Percentiles rank a stretch among this genome's conserved stretches.
phyloP scores from a whole-genome alignment of 805 yeast species.

The Candida sanyiensis region DNA sequence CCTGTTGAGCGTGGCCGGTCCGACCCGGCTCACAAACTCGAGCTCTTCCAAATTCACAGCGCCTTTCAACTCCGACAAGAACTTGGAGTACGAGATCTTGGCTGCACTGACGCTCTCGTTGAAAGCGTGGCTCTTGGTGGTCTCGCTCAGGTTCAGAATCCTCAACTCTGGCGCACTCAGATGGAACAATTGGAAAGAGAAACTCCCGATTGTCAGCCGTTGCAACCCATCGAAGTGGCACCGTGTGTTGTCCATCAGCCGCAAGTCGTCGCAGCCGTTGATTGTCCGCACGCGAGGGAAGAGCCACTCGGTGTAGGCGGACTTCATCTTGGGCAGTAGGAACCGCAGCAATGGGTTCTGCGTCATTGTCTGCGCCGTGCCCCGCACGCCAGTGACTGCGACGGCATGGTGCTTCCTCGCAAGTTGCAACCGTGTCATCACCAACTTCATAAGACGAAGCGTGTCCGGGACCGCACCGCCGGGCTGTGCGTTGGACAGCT shows the following conservation, averaged over 20 bases:
- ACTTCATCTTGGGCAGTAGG: slow-evolving; percentile 18
- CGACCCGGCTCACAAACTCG: slow-evolving; percentile 16
- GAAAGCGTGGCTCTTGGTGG: slow-evolving; percentile 12
- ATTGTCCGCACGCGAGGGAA: slow-evolving; percentile 13
- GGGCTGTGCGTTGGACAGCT: slow-evolving; percentile 8
- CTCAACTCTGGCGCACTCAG: slow-evolving; percentile 16
- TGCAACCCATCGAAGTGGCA: slow-evolving; percentile 16
- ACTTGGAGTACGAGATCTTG: slow-evolving; percentile 15
- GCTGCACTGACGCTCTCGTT: slow-evolving; percentile 14
- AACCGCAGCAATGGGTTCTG: slow-evolving; percentile 11
- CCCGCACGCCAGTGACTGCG: slow-evolving; percentile 4
- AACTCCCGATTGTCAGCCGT: slow-evolving; percentile 18
- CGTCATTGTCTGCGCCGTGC: slow-evolving; percentile 5
- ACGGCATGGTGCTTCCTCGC: slow-evolving; percentile 15
- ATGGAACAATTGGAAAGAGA: slow-evolving; percentile 19
- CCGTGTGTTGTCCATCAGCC: slow-evolving; percentile 21
- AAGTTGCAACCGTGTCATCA: slow-evolving; percentile 12
- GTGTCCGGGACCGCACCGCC: slow-evolving; percentile 2
- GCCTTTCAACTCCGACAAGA: slow-evolving; percentile 12
- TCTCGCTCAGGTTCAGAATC: slow-evolving; percentile 15
- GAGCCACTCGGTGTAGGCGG: slow-evolving; percentile 16
- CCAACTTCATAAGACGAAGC: slow-evolving; percentile 13
- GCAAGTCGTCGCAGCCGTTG: slow-evolving; percentile 19
- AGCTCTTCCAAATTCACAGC: slow-evolving; percentile 8
- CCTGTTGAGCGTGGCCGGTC: slow-evolving; percentile 5